These are phyloP conservation scores for Cryptosporidium felis DNA, from an alignment of 169 alveolate species.

Conservation along the genomic window DNA sequence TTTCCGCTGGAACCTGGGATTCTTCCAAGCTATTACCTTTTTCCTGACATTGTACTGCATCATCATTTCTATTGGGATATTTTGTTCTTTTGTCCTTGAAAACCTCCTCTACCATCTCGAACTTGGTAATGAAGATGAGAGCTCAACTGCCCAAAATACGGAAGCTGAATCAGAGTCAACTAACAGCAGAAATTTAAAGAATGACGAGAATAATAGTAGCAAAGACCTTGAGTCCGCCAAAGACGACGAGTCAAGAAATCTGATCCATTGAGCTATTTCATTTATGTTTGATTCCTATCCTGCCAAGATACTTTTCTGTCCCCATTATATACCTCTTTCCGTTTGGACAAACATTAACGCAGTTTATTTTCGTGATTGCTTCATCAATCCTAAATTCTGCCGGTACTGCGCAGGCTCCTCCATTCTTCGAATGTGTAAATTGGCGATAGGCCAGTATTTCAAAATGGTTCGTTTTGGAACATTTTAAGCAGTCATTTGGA, in stretches of 20 bases:
- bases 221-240: slow-evolving; percentile 56
- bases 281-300: slow-evolving; percentile 11
- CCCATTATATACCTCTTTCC: slow-evolving; percentile 56
- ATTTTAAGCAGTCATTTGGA: slow-evolving; percentile 19
- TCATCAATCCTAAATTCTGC: slow-evolving; percentile 34
- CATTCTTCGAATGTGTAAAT: slow-evolving; percentile 52
- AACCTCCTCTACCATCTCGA: slow-evolving; percentile 9
- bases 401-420: slow-evolving; percentile 64
- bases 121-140: background rate
- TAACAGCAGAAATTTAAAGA: slow-evolving; percentile 15
- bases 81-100: slow-evolving; percentile 43
- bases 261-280: background rate
- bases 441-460: slow-evolving; percentile 37
- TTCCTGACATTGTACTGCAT: background rate
- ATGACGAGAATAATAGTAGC: slow-evolving; percentile 7
- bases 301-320: slow-evolving; percentile 17
- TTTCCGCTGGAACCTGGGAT: slow-evolving; percentile 15
- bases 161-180: slow-evolving; percentile 46
- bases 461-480: slow-evolving; percentile 43
- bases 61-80: slow-evolving; percentile 6
- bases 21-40: background rate
- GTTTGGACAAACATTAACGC: slow-evolving; percentile 66
- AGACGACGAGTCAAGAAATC: slow-evolving; percentile 23
- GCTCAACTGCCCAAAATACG: slow-evolving; percentile 2
- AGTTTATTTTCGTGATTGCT: background rate